A percentile compares a stretch with the other conserved stretches of the same genome.
Conservation (phyloP, 225 moss, liverwort and hornwort genomes). For the Antitrichia curtipendula region DNA sequence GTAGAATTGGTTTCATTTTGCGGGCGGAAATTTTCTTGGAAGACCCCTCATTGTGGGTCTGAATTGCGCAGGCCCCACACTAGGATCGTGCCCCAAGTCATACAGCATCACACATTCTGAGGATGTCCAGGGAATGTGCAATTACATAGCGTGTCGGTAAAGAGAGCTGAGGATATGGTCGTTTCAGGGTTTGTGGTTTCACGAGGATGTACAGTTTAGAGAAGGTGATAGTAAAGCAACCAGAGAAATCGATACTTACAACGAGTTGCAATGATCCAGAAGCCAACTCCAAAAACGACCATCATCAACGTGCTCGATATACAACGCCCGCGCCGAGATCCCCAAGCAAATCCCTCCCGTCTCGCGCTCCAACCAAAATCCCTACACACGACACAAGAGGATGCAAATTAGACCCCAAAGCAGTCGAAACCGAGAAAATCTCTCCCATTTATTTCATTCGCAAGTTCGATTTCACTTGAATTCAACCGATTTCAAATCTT, state of each 20-base stretch:
- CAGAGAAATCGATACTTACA: neutral
- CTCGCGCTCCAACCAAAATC: slow-evolving; percentile 23
- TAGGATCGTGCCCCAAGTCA: neutral
- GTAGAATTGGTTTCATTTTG: no score
- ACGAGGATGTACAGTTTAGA: neutral
- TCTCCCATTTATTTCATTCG: neutral
- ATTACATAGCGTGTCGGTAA: neutral
- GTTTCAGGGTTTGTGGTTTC: neutral
- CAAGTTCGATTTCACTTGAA: neutral
- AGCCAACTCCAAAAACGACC: slow-evolving; percentile 16
- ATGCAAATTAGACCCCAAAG: neutral
- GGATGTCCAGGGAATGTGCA: neutral
- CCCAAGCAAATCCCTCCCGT: slow-evolving; percentile 31
- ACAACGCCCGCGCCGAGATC: slow-evolving; percentile 19
- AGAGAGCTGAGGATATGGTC: neutral
- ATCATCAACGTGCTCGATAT: neutral
- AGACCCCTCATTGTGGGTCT: no score
- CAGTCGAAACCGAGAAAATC: neutral
- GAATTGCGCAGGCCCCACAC: no score
- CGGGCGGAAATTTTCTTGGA: no score
- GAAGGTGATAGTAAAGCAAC: neutral
- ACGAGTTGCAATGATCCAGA: neutral
- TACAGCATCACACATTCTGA: neutral
- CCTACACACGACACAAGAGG: neutral
- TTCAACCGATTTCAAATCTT: neutral